phyloP scores from a whole-genome alignment of 1,284 basidiomycete species.

The Ceratobasidium sp. region DNA sequence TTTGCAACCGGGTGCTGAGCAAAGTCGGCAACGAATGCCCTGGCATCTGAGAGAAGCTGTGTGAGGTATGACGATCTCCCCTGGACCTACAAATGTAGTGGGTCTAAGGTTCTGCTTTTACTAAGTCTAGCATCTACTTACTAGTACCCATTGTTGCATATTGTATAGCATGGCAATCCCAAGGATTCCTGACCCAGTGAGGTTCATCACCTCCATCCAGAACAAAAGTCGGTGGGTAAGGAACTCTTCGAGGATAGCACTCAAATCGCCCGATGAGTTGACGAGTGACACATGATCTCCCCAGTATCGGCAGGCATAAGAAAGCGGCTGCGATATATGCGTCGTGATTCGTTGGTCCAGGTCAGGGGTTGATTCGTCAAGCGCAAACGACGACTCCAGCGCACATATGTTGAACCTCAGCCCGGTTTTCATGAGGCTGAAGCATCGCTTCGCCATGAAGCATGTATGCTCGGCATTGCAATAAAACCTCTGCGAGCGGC shows the following conservation, averaged over 20 bases:
- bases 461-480: not conserved
- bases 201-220: constrained; percentile 40
- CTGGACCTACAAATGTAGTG: not conserved
- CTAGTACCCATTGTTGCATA: not conserved
- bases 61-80: not conserved
- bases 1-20: not conserved
- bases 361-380: not conserved
- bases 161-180: not conserved
- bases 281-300: not conserved
- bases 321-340: not conserved
- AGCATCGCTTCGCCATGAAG: not conserved
- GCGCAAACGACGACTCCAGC: not conserved
- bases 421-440: not conserved
- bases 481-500: not conserved
- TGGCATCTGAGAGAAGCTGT: not conserved
- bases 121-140: not conserved
- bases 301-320: constrained; percentile 9
- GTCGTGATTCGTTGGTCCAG: not conserved
- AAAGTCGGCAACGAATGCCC: not conserved
- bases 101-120: no score
- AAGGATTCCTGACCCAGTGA: not conserved
- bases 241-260: not conserved
- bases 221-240: constrained; percentile 3
- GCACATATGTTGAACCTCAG: constrained; percentile 14
- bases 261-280: not conserved